phyloP scores from a whole-genome alignment of 495 filamentous ascomycete species.

The Penicillium lividum region DNA sequence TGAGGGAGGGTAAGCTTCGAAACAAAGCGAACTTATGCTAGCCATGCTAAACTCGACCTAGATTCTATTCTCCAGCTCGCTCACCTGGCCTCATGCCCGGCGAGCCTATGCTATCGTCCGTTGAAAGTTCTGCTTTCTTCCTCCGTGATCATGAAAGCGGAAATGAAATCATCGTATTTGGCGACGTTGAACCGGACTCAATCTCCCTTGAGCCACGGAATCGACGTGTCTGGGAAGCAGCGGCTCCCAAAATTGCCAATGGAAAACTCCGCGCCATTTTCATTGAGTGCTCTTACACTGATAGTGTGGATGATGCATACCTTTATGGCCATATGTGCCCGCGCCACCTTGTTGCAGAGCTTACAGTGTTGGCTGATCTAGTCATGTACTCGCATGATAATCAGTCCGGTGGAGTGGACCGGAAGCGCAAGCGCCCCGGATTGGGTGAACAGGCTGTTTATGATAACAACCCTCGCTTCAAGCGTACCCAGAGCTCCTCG shows the following conservation, averaged over 20 bases:
- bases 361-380: slow-evolving; percentile 66
- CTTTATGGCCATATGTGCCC: slow-evolving; percentile 90
- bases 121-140: slow-evolving; percentile 92
- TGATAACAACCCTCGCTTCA: slow-evolving; percentile 31
- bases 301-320: slow-evolving; percentile 67
- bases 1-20: slow-evolving; percentile 32
- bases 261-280: slow-evolving; percentile 76
- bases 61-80: slow-evolving; percentile 34
- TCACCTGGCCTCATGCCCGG: slow-evolving; percentile 28
- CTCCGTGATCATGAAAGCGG: slow-evolving; percentile 69
- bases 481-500: slow-evolving; percentile 17
- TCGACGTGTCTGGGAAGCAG: slow-evolving; percentile 74
- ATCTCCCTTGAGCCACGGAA: slow-evolving; percentile 82
- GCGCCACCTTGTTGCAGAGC: slow-evolving; percentile 73
- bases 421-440: slow-evolving; percentile 3
- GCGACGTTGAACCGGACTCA: slow-evolving; percentile 91
- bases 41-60: slow-evolving; percentile 8
- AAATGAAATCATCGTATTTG: slow-evolving; percentile 85
- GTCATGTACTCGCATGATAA: slow-evolving; percentile 45
- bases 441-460: background rate
- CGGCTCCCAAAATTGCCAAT: slow-evolving; percentile 74
- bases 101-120: slow-evolving; percentile 38
- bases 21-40: background rate
- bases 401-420: background rate
- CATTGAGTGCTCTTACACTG: slow-evolving; percentile 92